These are phyloP conservation scores for Pinus tabuliformis DNA, from an alignment of 75 land plant genomes.

Conservation along the genomic window DNA sequence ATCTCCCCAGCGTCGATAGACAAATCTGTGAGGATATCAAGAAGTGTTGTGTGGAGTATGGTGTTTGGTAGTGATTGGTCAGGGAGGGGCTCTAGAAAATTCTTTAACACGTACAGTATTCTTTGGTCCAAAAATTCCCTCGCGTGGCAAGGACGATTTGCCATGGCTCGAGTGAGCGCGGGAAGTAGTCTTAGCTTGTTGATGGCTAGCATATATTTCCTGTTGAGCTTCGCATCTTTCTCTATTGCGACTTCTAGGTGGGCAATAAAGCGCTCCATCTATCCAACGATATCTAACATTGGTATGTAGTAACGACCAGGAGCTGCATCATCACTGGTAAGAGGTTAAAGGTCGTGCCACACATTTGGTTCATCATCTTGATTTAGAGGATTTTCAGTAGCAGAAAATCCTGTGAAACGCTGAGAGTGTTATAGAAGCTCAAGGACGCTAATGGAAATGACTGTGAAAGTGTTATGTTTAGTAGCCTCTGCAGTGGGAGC, in stretches of 20 bases:
- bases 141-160: slow-evolving; percentile 1
- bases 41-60: slow-evolving; percentile 8
- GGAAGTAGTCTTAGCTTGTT: slow-evolving; percentile 6
- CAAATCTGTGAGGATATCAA: slow-evolving; percentile 1
- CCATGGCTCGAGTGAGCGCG: not conserved
- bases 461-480: no score
- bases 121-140: slow-evolving; percentile 19
- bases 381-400: no score
- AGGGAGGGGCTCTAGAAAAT: slow-evolving; percentile 28
- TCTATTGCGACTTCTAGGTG: slow-evolving; percentile 1
- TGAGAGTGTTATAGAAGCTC: no score
- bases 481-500: no score
- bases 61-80: slow-evolving; percentile 19
- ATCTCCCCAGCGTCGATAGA: no score
- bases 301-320: no score
- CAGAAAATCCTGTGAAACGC: no score
- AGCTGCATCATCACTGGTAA: no score
- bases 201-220: not conserved
- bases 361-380: no score
- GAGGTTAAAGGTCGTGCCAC: no score
- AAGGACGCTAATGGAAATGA: no score
- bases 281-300: no score
- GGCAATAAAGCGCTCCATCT: not conserved
- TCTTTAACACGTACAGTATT: slow-evolving; percentile 10
- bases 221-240: slow-evolving; percentile 8